Base-by-base conservation (phyloP, 805 yeast species). In the Starmerella apis region DNA sequence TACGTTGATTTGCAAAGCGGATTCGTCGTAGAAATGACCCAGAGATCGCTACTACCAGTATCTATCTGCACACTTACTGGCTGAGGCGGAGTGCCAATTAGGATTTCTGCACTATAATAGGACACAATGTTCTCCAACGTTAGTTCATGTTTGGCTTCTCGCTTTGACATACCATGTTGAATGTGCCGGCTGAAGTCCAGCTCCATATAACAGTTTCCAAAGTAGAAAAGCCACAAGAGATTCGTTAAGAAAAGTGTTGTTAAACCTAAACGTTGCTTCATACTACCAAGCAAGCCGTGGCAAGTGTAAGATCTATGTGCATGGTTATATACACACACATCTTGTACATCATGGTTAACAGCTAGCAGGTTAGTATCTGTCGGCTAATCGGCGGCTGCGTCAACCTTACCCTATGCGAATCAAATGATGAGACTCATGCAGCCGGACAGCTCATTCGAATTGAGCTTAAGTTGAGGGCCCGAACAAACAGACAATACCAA, bases 31-130 rank as follows among this genome's bases (percentile, higher is more conserved):
- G 71, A 68, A 53, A 74, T 69, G 25, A 82, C 77, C 86, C 86
- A 82, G 46, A 81, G 62, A 61, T 83, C 92, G 1, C 83, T 73
- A 1, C 87, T 81, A 2, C 92, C 94, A 1, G 90, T 83, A 61
- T 83, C 94, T 18, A 83, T 63, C 43, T 79, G 65, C 3, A 81
- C 78, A 2, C 68, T 68, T 9, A 82, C 69, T 2, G 67, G 60
- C 56, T 81, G 82, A 1, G 66, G 61, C 2, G 80, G 74, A 0
- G 83, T 76, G 7, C 92, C 92, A 8, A 83, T 50, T 23, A 59
- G 38, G 22, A 70, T 50, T 25, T 61, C 57, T 4, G 68, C 61
- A 46, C 59, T 56, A 53, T 68, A 67, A 44, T 53, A 63, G 7
- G 60, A 46, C n/a, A 56, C 27, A n/a, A 56, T 39, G 54, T 66